Evolutionary conservation across 345 rosid species (phyloP).

Genomic region (Orychophragmus violaceus): DNA sequence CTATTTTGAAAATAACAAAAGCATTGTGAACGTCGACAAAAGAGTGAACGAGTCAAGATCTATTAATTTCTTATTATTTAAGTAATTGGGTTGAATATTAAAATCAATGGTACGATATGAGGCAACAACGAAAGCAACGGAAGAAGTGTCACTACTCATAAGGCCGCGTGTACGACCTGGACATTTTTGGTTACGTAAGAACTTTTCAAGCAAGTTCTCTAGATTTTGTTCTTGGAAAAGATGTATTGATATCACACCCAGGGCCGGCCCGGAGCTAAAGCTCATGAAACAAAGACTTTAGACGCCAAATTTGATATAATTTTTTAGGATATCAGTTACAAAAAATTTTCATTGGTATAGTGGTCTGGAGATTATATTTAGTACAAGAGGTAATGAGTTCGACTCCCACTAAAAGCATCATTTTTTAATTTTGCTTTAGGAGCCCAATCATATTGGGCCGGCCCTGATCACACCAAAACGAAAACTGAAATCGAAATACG

Average conservation of each 20-base stretch:
- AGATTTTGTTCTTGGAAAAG: background rate
- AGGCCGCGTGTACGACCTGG: conserved; percentile 10
- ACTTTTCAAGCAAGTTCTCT: conserved; percentile 14
- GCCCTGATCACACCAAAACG: background rate
- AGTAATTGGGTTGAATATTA: background rate
- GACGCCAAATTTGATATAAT: too few relatives aligned
- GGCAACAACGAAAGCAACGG: background rate
- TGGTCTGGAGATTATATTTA: too few relatives aligned
- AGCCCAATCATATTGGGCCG: too few relatives aligned
- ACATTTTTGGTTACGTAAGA: background rate
- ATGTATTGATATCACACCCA: background rate
- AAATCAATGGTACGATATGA: background rate
- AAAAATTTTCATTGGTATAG: too few relatives aligned
- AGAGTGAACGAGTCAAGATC: conserved; percentile 2
- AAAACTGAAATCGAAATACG: background rate
- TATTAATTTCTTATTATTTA: background rate
- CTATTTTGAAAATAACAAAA: background rate
- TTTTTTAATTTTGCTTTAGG: too few relatives aligned
- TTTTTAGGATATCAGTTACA: too few relatives aligned
- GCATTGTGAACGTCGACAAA: background rate
- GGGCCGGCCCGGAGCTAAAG: too few relatives aligned
- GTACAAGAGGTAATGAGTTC: too few relatives aligned
- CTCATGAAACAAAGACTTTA: too few relatives aligned
- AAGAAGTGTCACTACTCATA: background rate
- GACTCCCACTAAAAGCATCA: too few relatives aligned